phyloP scores from a whole-genome alignment of 441 rosid species.

The Eutrema salsugineum region DNA sequence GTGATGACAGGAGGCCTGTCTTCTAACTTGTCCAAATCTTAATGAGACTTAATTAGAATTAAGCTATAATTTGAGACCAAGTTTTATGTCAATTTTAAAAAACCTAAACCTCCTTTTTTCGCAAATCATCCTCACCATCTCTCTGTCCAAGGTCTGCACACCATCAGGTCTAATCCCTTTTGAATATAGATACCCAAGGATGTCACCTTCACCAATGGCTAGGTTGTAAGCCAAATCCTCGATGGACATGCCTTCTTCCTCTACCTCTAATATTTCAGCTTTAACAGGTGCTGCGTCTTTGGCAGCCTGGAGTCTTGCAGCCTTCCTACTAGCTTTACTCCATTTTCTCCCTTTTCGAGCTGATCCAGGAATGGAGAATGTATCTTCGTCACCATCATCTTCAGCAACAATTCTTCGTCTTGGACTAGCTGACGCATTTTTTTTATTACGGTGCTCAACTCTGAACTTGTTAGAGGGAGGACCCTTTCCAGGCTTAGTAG shows the following conservation, averaged over 20 bases:
- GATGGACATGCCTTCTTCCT: constrained; percentile 78
- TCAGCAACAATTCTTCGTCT: constrained; percentile 61
- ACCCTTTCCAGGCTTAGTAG: constrained; percentile 73
- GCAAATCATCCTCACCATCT: constrained; percentile 96
- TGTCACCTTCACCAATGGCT: constrained; percentile 80
- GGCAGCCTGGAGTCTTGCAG: constrained; percentile 90
- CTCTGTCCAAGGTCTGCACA: constrained; percentile 86
- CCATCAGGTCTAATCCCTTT: constrained; percentile 98
- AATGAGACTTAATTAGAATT: no score
- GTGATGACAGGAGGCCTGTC: constrained; percentile 97
- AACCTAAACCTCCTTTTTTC: no score
- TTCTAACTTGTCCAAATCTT: constrained; percentile 83
- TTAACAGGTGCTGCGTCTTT: constrained; percentile 95
- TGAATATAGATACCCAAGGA: constrained; percentile 80
- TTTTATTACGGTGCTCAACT: constrained; percentile 62
- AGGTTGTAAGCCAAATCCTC: constrained; percentile 89
- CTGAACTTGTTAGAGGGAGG: constrained; percentile 74
- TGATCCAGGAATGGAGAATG: constrained; percentile 63
- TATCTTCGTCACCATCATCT: constrained; percentile 63
- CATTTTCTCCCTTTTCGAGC: constrained; percentile 92
- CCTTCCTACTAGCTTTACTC: constrained; percentile 97
- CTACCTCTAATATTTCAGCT: constrained; percentile 92
- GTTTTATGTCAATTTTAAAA: no score
- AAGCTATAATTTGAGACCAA: no score
- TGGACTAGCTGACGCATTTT: constrained; percentile 52